Base-by-base conservation (phyloP, 495 filamentous ascomycete genomes). In the Talaromyces wortmannii region DNA sequence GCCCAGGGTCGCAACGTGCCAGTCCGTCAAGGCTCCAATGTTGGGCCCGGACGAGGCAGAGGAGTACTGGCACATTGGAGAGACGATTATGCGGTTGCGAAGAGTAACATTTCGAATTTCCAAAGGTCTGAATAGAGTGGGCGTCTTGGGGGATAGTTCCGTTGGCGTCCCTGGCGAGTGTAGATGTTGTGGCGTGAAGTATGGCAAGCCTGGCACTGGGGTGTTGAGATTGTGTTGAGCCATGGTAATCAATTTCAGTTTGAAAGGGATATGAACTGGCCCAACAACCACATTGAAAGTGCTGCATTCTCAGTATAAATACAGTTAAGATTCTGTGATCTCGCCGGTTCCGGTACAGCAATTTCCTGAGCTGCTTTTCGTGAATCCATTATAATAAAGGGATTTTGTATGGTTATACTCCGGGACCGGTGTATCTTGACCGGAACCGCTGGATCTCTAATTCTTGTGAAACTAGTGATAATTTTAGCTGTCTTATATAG, bases 21-120 rank as follows among this genome's bases (percentile, higher is more conserved):
- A 88, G 45, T 79, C 76, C 10, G 83, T 85, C 17, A 79, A 67
- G 63, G 81, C 77, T 23, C 84, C 84, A 33, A 33, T 31, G 49
- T 29, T 11, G 10, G 40, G 40, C 40, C 40, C 40, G 15, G 49
- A 29, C 15, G 80, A 67, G 32, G 83, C 78, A 6, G 72, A 71
- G 23, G 74, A 79, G 64, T 86, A 86, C 56, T 76, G 81, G 72
- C 84, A 87, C 43, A 58, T 52, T 29, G 59, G 59, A 8, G 52
- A 29, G 42, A 75, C 68, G 31, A 67, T 73, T 61, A 85, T 81
- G 52, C 86, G 79, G 67, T 89, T 89, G 56, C 81, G 80, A 13
- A 88, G 69, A 2, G 71, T 78, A 16, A 83, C 44, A 58, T 71
- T 74, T 45, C 84, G 77, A 56, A 89, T 78, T 56, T 64, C 78